Base-by-base conservation (phyloP, 2,329 filamentous ascomycete genomes). In the Trichoderma koningii region DNA sequence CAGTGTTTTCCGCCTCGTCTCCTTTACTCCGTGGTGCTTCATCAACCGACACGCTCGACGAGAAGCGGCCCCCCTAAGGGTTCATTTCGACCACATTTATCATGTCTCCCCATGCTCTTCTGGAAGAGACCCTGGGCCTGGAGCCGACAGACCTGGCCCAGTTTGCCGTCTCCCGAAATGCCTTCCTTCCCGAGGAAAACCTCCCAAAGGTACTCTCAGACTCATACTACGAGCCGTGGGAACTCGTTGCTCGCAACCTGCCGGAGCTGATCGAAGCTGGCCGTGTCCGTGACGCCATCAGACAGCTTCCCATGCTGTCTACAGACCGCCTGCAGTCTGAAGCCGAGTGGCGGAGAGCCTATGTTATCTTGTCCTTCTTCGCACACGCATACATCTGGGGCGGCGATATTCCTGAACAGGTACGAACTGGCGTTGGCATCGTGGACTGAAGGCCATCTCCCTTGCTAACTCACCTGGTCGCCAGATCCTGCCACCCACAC, bases 361-460 rank as follows among this genome's bases (percentile, higher is more conserved):
- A 96, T 75, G 83, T 88, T 3, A 82, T 96, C 7, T 80, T 97
- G 48, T 87, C 85, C 0, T 95, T 96, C 72, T 83, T 96, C 63
- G 83, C 91, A 1, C 92, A 98, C 76, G 89, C 87, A 10, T 96
- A 97, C 76, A 87, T 97, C 21, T 98, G 94, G 94, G 92, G 92
- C 64, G 92, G 90, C 23, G 85, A 91, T 50, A 83, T 81, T 63
- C 90, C 93, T 2, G 82, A 84, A 67, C 90, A 95, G 78, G 91
- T 92, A 66, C 21, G 48, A 15, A 15, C 14, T 41, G 6, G 12
- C 17, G n/a, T n/a, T 6, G 10, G 6, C 9, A 1, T 21, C 7
- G 7, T 51, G 10, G 17, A 10, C 19, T 42, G 17, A n/a, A 15
- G 19, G 17, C 50, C 7, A 1, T 42, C 34, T 38, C 10, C 9